Base-by-base conservation (phyloP, 2,329 filamentous ascomycete species). In the Monosporascus sp. region DNA sequence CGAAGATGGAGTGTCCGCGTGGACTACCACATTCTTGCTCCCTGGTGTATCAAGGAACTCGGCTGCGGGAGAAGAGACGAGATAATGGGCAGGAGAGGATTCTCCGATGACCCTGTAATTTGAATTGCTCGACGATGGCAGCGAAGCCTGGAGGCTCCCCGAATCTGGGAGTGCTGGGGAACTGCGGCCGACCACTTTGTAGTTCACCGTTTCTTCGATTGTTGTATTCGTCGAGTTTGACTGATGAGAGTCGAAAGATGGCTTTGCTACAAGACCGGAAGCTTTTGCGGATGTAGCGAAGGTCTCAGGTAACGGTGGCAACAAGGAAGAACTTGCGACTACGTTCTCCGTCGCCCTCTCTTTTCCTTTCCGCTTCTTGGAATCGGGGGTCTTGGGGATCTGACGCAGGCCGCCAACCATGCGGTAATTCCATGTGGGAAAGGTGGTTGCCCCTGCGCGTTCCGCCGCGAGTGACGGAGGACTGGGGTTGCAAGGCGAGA, bases 321-420 rank as follows among this genome's bases (percentile, higher is more conserved):
- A 58, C 50, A 59, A 58, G 46, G 63, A 57, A 20, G 70, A 62
- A 38, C 61, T 57, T 36, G 59, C 54, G 51, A 65, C 60, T 57
- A 73, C 70, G 58, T 72, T 75, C 54, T 67, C 71, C 65, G 77
- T 76, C 49, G 63, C 66, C 56, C 67, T 67, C 20, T 56, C 24
- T 8, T 46, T 46, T 46, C 22, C 43, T 43, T 43, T 43, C 43
- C 14, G 43, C 22, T 22, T 53, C 22, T 58, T 62, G 52, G 67
- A 57, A 59, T 78, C 74, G 20, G 72, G 70, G 45, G 72, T 74
- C 31, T 67, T 70, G 45, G 72, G 69, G 18, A 82, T 78, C 63
- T 79, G 80, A 52, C 80, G 79, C 54, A 83, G 64, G 50, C 79
- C 80, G 59, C 80, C 79, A 47, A 77, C 70, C 65, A 83, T 72